Evolutionary conservation across 2,329 filamentous ascomycete genomes (phyloP).

Genomic region (Diaporthe helianthi): DNA sequence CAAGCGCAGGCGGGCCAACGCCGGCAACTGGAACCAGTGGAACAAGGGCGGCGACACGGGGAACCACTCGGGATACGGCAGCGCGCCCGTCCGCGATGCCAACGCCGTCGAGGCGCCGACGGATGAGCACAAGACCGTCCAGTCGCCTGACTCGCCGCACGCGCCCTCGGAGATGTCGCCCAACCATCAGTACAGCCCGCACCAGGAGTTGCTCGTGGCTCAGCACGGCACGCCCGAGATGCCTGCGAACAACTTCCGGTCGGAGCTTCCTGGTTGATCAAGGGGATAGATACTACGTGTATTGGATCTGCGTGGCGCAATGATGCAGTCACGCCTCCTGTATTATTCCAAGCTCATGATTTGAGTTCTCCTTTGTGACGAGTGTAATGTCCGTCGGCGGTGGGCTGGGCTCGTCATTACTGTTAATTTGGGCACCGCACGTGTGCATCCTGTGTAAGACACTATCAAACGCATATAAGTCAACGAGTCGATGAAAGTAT

Average conservation of each 20-base stretch:
- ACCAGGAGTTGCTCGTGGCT: neutral
- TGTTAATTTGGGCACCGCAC: neutral
- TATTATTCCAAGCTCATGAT: neutral
- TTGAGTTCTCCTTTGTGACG: neutral
- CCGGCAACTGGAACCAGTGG: constrained; percentile 7
- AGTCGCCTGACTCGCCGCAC: neutral
- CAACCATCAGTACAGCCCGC: neutral
- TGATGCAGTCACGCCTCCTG: neutral
- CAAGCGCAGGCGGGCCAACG: constrained; percentile 8
- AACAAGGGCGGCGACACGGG: neutral
- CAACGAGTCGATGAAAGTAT: neutral
- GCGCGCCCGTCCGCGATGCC: neutral
- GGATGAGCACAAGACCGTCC: neutral
- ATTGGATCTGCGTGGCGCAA: neutral
- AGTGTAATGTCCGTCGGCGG: neutral
- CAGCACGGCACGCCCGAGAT: neutral
- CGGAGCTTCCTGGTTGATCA: neutral
- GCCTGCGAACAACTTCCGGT: neutral
- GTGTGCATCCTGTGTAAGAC: neutral
- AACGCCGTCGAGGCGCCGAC: constrained; percentile 24
- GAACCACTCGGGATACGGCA: constrained; percentile 8
- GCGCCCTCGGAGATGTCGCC: neutral
- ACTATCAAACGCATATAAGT: neutral
- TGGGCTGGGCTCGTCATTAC: neutral
- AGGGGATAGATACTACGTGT: neutral